A percentile compares a stretch with the other conserved stretches of the same genome.
Evolutionary conservation across 352 stramenopile genomes (phyloP).

Genomic region (Pelagophyceae sp.): DNA sequence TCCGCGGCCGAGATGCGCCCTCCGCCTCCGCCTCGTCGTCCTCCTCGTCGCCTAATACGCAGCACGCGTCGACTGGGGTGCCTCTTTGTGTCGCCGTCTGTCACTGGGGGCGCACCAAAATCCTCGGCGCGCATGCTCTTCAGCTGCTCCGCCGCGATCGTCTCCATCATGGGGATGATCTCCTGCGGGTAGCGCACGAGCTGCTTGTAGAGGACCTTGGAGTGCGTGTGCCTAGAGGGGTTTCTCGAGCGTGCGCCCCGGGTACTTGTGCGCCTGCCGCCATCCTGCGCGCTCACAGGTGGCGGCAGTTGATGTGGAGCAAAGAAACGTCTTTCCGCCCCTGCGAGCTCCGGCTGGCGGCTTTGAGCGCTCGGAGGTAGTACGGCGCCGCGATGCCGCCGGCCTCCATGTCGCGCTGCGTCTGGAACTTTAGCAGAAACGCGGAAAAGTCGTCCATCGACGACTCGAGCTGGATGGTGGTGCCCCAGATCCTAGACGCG

Average conservation of each 20-base stretch:
- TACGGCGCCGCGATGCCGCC: slow-evolving; percentile 27
- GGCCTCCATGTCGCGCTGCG: slow-evolving; percentile 29
- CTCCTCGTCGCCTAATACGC: slow-evolving; percentile 45
- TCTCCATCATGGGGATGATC: slow-evolving; percentile 91
- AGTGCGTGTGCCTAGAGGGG: slow-evolving; percentile 51
- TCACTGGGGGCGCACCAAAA: too few species aligned
- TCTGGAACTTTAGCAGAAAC: slow-evolving; percentile 73
- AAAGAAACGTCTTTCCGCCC: too few species aligned
- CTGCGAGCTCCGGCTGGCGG: slow-evolving; percentile 46
- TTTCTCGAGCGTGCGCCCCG: too few species aligned
- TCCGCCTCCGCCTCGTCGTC: slow-evolving; percentile 27
- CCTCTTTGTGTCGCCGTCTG: too few species aligned
- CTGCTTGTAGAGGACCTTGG: slow-evolving; percentile 86
- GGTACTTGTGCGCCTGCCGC: too few species aligned
- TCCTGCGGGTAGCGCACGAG: slow-evolving; percentile 83
- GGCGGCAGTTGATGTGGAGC: slow-evolving; percentile 79
- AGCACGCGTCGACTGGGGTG: too few species aligned
- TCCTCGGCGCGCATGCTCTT: slow-evolving; percentile 23
- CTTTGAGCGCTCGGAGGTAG: slow-evolving; percentile 63
- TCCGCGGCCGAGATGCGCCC: slow-evolving; percentile 9
- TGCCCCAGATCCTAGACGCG: slow-evolving; percentile 73
- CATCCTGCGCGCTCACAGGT: too few species aligned
- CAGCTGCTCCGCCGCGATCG: slow-evolving; percentile 48
- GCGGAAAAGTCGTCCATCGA: slow-evolving; percentile 74
- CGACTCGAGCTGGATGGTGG: slow-evolving; percentile 79